Evolutionary conservation across 1,139 yeast genomes (phyloP), one percentile per base, ranked within the genome.

Genomic region (Yamadazyma buinensis): DNA sequence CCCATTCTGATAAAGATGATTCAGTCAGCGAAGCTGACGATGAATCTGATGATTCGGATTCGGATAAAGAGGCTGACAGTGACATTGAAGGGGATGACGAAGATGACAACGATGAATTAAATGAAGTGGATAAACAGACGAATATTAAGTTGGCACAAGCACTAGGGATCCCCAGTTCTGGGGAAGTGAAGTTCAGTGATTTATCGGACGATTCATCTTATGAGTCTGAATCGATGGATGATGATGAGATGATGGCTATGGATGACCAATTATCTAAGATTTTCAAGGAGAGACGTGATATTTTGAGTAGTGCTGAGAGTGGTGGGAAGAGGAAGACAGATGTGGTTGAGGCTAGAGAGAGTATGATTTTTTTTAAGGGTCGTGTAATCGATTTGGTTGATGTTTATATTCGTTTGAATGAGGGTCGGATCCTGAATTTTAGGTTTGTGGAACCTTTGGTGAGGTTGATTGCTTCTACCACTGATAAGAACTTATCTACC

Each of bases 201-300:
- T 41, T 57, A 33, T 65, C 59, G 22, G 64, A 59, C 8, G 66
- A 56, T 33, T 59, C 55, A 12, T 72, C 71, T 11, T 74, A 74
- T 33, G 84, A 78, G 38, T 86, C 84, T 10, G 95, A 85, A 42
- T 77, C 88, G 2, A 84, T 87, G 95, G 94, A 92, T 47, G 99
- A 92, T 55, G 97, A 90, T 47, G 90, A 88, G 56, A 92, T 92
- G 99, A 79, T 90, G 80, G 95, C 92, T 12, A 75, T 92, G 54
- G 98, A 92, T 55, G 87, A 73, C 19, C 94, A 87, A 41, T 66
- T 92, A 23, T 77, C 96, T 0, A 75, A 74, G 36, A 92, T 92
- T 38, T 92, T 92, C 69, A 78, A 83, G 48, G 92, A 88, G 49
- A 76, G 94, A 52, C 77, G 79, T 47, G 77, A 75, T 39, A 82